These are phyloP conservation scores for Aureobasidium leucospermi DNA, from an alignment of 2,329 filamentous ascomycete species.

Conservation along the genomic window DNA sequence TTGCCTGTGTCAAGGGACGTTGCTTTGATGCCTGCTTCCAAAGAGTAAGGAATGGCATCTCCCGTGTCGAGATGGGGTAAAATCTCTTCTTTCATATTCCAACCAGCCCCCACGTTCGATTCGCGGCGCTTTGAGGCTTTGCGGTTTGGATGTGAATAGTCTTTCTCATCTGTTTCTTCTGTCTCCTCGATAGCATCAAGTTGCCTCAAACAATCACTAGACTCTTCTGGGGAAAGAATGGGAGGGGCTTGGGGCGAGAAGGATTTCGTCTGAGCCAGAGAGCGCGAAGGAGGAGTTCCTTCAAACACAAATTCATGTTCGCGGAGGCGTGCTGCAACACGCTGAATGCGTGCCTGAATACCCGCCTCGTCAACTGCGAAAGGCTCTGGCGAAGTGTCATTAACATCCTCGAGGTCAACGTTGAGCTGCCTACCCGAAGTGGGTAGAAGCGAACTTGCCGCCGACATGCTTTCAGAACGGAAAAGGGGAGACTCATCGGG, in stretches of 20 bases:
- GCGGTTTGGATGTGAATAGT: neutral
- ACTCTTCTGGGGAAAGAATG: neutral
- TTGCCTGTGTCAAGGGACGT: no score
- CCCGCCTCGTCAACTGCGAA: constrained; percentile 30
- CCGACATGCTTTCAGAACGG: constrained; percentile 24
- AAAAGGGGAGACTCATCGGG: constrained; percentile 23
- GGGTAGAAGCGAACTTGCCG: neutral
- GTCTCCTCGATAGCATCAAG: constrained; percentile 13
- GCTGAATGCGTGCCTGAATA: constrained; percentile 28
- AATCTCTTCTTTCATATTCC: no score
- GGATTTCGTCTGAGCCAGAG: neutral
- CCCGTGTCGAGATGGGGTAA: no score
- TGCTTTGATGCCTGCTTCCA: no score
- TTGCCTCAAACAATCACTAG: constrained; percentile 1
- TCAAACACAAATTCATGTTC: constrained; percentile 20
- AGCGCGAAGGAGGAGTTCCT: constrained; percentile 16
- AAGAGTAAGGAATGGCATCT: no score
- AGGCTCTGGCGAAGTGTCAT: constrained; percentile 25
- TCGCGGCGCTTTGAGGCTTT: no score
- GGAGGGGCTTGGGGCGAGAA: neutral
- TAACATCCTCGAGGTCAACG: constrained; percentile 21
- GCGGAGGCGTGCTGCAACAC: constrained; percentile 19
- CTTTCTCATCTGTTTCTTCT: constrained; percentile 1
- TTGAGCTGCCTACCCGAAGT: neutral
- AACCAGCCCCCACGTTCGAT: no score